These are phyloP conservation scores for Neofusicoccum kwambonambiense DNA, from an alignment of 2,329 filamentous ascomycete genomes.

Conservation along the genomic window DNA sequence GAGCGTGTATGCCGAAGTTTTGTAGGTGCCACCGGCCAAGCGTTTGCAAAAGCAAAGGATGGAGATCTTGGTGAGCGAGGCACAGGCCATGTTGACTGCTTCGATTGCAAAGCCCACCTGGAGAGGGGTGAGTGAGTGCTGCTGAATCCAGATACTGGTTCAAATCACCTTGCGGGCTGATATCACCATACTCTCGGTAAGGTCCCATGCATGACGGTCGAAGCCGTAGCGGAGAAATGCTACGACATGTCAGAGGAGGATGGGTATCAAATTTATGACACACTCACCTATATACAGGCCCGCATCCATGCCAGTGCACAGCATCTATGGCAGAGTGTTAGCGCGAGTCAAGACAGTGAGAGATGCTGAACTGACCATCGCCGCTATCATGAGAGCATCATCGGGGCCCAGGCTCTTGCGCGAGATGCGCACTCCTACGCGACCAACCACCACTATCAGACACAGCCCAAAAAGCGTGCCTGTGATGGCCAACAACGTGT, in stretches of 20 bases:
- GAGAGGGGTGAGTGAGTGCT: neutral
- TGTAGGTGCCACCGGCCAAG: conserved; percentile 36
- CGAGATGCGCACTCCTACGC: neutral
- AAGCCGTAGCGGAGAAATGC: neutral
- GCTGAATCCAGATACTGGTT: too few species aligned
- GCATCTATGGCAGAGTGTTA: neutral
- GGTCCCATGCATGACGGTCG: conserved; percentile 14
- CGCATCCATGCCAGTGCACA: neutral
- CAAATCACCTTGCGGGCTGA: neutral
- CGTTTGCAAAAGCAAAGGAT: conserved; percentile 45
- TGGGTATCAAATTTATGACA: neutral
- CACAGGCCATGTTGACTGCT: conserved; percentile 27
- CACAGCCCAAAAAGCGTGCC: neutral
- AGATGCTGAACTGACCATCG: neutral
- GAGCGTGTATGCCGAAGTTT: conserved; percentile 33
- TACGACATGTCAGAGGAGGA: neutral
- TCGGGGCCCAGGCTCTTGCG: neutral
- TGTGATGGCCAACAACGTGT: neutral
- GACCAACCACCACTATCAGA: neutral
- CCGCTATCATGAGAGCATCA: neutral
- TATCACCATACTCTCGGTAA: neutral
- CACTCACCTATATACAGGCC: neutral
- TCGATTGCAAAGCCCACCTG: conserved; percentile 26
- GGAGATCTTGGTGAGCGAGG: conserved; percentile 33
- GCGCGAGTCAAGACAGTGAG: neutral